Evolutionary conservation across 108 stramenopile genomes (phyloP).

Genomic region (Poteriospumella lacustris): DNA sequence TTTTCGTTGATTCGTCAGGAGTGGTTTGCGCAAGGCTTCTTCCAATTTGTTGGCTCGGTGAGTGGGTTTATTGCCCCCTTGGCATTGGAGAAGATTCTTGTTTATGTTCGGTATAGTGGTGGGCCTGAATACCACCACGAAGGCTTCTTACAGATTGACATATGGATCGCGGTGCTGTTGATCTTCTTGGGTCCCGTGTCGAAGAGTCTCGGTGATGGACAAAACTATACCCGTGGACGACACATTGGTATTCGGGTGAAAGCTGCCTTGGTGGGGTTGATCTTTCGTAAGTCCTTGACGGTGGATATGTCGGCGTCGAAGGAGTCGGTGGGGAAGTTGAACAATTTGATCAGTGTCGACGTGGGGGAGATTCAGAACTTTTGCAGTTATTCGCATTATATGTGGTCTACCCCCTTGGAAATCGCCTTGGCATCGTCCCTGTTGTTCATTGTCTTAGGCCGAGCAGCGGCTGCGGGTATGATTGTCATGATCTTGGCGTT

Average conservation of each 20-base stretch:
- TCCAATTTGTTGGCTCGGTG: neutral
- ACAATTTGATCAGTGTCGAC: slow-evolving; percentile 12
- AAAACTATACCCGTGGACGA: slow-evolving; percentile 10
- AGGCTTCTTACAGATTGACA: neutral
- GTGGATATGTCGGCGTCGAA: neutral
- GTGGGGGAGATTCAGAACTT: neutral
- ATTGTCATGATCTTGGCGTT: neutral
- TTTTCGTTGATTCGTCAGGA: neutral
- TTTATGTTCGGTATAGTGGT: neutral
- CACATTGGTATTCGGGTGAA: slow-evolving; percentile 16
- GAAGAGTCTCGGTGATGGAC: slow-evolving; percentile 12
- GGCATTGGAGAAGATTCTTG: slow-evolving; percentile 4
- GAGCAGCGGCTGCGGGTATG: neutral
- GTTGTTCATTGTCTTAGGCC: neutral
- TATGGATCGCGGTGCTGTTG: neutral
- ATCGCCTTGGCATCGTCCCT: neutral
- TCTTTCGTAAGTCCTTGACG: neutral
- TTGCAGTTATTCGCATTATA: slow-evolving; percentile 19
- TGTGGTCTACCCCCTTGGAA: slow-evolving; percentile 11
- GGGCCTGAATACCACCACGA: neutral
- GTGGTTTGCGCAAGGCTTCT: neutral
- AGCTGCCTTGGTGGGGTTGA: neutral
- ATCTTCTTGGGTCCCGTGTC: neutral
- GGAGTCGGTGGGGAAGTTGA: neutral
- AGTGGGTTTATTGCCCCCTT: neutral